Percentiles rank a stretch among this genome's conserved stretches.
Conservation (phyloP, 192 early-diverging fungal genomes). For the Backusella liffmaniae region DNA sequence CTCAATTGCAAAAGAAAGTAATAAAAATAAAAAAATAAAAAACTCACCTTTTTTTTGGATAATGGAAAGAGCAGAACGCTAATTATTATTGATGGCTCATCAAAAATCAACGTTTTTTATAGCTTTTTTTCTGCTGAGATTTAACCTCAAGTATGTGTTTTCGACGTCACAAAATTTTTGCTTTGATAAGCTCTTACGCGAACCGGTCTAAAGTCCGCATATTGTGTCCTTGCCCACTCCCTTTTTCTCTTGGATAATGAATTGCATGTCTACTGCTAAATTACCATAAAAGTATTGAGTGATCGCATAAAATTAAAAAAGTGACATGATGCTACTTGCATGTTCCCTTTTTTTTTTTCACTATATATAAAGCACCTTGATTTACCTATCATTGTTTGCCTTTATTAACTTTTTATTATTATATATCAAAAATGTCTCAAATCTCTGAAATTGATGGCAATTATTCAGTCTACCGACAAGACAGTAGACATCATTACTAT, state of each 20-base stretch:
- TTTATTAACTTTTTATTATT: not conserved
- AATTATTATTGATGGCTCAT: not conserved
- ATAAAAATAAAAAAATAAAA: not conserved
- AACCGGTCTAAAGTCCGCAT: not conserved
- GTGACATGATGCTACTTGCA: not conserved
- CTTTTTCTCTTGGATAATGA: not conserved
- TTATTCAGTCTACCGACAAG: not conserved
- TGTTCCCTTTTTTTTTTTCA: not conserved
- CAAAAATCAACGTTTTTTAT: not conserved
- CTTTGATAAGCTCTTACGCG: not conserved
- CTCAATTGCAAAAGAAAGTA: not conserved
- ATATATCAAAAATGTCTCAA: not conserved
- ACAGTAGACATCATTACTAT: not conserved
- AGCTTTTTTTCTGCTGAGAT: not conserved
- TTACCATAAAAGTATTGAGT: not conserved
- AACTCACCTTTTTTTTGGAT: not conserved
- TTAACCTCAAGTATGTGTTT: not conserved
- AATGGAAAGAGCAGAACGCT: not conserved
- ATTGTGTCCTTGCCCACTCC: not conserved
- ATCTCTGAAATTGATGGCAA: not conserved
- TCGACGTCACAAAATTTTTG: not conserved
- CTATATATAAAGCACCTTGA: not conserved
- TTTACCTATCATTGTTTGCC: not conserved
- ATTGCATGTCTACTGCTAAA: not conserved
- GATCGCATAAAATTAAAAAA: not conserved